Conservation (phyloP, 177 flowering plant species). For the Vitis hybrid region DNA sequence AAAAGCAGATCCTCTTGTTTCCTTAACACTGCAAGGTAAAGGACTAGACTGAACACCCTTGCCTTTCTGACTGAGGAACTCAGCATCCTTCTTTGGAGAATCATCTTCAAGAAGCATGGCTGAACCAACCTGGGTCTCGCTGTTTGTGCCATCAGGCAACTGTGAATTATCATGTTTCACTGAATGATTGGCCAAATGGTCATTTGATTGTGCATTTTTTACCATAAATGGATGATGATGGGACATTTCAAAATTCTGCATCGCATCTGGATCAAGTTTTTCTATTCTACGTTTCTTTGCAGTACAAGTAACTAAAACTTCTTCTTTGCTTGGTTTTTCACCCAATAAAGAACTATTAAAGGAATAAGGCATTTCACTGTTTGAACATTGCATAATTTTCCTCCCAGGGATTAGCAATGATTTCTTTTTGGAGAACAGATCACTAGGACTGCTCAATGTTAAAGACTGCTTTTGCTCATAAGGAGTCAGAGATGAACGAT, state of each 20-base stretch:
- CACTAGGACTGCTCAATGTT: constrained; percentile 28
- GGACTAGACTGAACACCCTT: constrained; percentile 20
- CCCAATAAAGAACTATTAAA: constrained; percentile 25
- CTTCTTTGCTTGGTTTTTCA: constrained; percentile 29
- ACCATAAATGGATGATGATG: constrained; percentile 13
- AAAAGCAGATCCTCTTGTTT: constrained; percentile 67
- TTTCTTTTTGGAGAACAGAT: constrained; percentile 21
- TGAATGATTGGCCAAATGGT: constrained; percentile 2
- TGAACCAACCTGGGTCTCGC: constrained; percentile 20
- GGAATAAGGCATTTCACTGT: constrained; percentile 36
- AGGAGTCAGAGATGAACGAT: constrained; percentile 50
- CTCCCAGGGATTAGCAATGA: constrained; percentile 16
- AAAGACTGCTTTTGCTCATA: constrained; percentile 14
- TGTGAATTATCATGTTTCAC: constrained; percentile 27
- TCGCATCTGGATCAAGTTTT: constrained; percentile 22
- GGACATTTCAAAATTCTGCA: constrained; percentile 9
- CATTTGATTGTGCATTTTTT: constrained; percentile 6
- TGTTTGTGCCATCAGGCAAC: constrained; percentile 17
- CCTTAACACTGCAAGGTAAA: constrained; percentile 32
- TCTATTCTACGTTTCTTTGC: constrained; percentile 46
- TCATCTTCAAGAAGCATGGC: constrained; percentile 17
- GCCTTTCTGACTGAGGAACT: constrained; percentile 19
- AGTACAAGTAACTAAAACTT: constrained; percentile 30
- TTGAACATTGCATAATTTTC: constrained; percentile 18
- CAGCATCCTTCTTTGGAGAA: constrained; percentile 12